These are phyloP conservation scores for Phytophthora colocasiae DNA, from an alignment of 352 stramenopile species.

Conservation along the genomic window DNA sequence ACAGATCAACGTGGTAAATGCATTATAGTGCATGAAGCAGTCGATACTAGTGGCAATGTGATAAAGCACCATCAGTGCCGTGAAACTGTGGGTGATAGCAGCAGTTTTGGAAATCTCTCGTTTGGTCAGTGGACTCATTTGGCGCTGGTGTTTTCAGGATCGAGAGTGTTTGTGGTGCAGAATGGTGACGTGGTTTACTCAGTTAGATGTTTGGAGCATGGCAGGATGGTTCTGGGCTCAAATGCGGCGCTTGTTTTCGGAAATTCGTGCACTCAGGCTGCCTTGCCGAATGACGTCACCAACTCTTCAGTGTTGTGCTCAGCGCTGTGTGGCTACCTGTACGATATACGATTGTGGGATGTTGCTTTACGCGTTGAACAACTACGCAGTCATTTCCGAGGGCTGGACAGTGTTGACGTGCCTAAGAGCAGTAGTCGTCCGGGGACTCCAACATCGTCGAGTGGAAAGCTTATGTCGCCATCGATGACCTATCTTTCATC, in stretches of 20 bases:
- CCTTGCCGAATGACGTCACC: background rate
- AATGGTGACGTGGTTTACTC: slow-evolving; percentile 45
- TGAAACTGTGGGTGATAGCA: slow-evolving; percentile 1
- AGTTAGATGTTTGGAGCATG: slow-evolving; percentile 4
- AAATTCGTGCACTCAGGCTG: slow-evolving; percentile 3
- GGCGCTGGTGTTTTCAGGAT: slow-evolving; percentile 55
- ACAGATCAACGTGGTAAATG: slow-evolving; percentile 25
- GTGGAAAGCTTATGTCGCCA: slow-evolving; percentile 21
- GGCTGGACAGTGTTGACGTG: slow-evolving; percentile 46
- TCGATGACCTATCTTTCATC: slow-evolving; percentile 34
- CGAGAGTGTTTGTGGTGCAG: slow-evolving; percentile 42
- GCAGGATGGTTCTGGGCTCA: slow-evolving; percentile 13
- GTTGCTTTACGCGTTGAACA: slow-evolving; percentile 62
- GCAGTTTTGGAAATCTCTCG: slow-evolving; percentile 8
- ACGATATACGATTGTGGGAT: slow-evolving; percentile 71
- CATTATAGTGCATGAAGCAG: slow-evolving; percentile 8
- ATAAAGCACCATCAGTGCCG: slow-evolving; percentile 12
- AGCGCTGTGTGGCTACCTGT: slow-evolving; percentile 47
- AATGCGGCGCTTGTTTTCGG: slow-evolving; percentile 28
- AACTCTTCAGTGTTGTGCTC: slow-evolving; percentile 1
- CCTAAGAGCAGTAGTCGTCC: slow-evolving; percentile 26
- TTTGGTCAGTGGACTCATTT: slow-evolving; percentile 60
- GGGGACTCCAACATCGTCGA: slow-evolving; percentile 28
- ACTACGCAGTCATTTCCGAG: slow-evolving; percentile 56
- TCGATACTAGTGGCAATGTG: slow-evolving; percentile 9